A percentile compares a stretch with the other conserved stretches of the same genome.
These are phyloP conservation scores for Aureobasidium leucospermi DNA, from an alignment of 2,329 filamentous ascomycete genomes.

Conservation along the genomic window DNA sequence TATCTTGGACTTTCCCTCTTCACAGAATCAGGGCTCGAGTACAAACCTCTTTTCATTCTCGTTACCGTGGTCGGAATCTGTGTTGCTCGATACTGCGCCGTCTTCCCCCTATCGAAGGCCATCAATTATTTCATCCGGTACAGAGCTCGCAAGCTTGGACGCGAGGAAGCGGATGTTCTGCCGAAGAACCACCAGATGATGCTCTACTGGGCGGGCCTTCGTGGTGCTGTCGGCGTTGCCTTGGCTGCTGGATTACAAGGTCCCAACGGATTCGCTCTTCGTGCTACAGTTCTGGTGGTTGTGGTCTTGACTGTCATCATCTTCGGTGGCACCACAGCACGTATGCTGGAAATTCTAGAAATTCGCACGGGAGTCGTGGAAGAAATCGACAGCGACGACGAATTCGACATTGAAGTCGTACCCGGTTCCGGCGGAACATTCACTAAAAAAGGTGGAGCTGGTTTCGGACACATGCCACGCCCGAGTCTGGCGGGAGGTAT, in stretches of 20 bases:
- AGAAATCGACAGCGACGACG: conserved; percentile 94
- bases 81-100: conserved; percentile 82
- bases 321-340: conserved; percentile 91
- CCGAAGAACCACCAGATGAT: conserved; percentile 97
- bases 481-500: conserved; percentile 48
- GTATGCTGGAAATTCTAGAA: conserved; percentile 96
- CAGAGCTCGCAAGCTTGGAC: conserved; percentile 67
- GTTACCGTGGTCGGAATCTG: conserved; percentile 89
- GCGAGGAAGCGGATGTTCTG: conserved; percentile 74
- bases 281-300: conserved; percentile 93
- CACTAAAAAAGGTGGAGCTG: conserved; percentile 69
- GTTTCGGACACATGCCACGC: conserved; percentile 69
- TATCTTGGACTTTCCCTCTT: conserved; percentile 93
- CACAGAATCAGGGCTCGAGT: conserved; percentile 78
- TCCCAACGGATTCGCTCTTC: conserved; percentile 62
- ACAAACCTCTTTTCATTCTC: conserved; percentile 92
- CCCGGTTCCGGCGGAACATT: conserved; percentile 64
- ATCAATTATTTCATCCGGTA: conserved; percentile 94
- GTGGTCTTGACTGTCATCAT: conserved; percentile 98
- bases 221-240: conserved; percentile 91
- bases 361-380: conserved; percentile 95
- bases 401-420: conserved; percentile 84
- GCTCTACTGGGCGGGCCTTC: conserved; percentile 98
- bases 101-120: conserved; percentile 80
- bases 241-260: conserved; percentile 82